Evolutionary conservation across 2,329 filamentous ascomycete species (phyloP), one percentile per base, ranked within the genome.

Genomic region (Bipolaris cookei): DNA sequence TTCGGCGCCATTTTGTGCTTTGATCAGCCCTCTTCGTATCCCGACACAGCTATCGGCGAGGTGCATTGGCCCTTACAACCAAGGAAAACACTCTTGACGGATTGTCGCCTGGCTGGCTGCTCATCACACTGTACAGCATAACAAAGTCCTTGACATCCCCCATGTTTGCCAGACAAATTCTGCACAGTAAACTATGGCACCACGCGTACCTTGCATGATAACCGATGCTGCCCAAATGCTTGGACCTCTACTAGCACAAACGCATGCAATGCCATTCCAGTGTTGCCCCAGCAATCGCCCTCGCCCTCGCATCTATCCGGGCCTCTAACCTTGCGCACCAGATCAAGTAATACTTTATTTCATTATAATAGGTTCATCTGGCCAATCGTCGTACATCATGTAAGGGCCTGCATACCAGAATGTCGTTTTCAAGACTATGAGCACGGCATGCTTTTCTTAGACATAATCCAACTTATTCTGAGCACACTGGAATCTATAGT

Each of bases 51-150:
- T n/a, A 16, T 49, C 51, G 32, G 35, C 46, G 35, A 39, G 28
- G 48, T 48, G 44, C 46, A 42, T 58, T 54, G 46, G 49, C 39
- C 28, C 45, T 39, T 42, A 18, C 20, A 54, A 38, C 20, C 48
- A 46, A 54, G 49, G 20, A 54, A 44, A 45, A 25, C 11, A 11
- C 34, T 20, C n/a, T 14, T 52, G n/a, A 11, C 28, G 16, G n/a
- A 23, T 46, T 6, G 28, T 10, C 20, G n/a, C 37, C 28, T 14
- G 13, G 13, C 44, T 21, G 11, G 13, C 28, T 23, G 25, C n/a
- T 13, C 4, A 20, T 28, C 23, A 25, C 30, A 21, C 18, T 37
- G 28, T 25, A 42, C 21, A 25, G 18, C 8, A 16, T 10, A 21
- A 25, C 20, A n/a, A 20, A 25, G 8, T 34, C 20, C 13, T 41